Evolutionary conservation across 2,329 filamentous ascomycete genomes (phyloP).

Genomic region (Truncatella angustata): DNA sequence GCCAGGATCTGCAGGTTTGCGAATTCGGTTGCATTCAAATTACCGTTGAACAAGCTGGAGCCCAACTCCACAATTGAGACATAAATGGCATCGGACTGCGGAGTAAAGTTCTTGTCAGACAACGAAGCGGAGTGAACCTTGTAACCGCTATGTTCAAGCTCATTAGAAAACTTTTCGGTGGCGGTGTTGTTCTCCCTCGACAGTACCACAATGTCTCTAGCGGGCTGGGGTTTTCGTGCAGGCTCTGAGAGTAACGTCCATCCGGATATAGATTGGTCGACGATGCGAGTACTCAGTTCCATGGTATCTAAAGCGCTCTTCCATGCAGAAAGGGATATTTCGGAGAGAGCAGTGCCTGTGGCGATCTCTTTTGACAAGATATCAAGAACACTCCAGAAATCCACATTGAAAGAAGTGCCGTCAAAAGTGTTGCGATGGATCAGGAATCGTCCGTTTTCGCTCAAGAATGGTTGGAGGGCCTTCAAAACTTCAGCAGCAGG

Average conservation of each 20-base stretch:
- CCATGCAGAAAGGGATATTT: constrained; percentile 5
- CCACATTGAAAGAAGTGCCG: background rate
- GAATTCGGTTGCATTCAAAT: constrained; percentile 12
- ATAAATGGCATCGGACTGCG: constrained; percentile 11
- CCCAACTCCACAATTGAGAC: constrained; percentile 14
- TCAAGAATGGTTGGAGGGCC: constrained; percentile 10
- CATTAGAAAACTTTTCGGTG: constrained; percentile 9
- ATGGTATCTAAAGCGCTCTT: constrained; percentile 1
- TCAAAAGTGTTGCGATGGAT: constrained; percentile 5
- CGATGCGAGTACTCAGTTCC: constrained; percentile 1
- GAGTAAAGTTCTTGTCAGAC: constrained; percentile 12
- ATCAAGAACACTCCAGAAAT: background rate
- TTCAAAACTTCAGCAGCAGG: constrained; percentile 9
- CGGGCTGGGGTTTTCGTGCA: constrained; percentile 4
- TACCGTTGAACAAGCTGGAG: constrained; percentile 13
- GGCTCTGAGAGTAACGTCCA: constrained; percentile 11
- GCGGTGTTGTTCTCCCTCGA: constrained; percentile 10
- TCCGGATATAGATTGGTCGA: constrained; percentile 9
- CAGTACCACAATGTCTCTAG: constrained; percentile 11
- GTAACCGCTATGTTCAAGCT: constrained; percentile 10
- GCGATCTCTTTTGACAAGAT: background rate
- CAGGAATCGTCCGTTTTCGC: constrained; percentile 11
- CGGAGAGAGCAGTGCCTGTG: background rate
- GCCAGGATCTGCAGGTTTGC: constrained; percentile 10
- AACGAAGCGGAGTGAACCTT: constrained; percentile 9